These are phyloP conservation scores for Phytophthora brassicae DNA, from an alignment of 352 stramenopile genomes.

Conservation along the genomic window DNA sequence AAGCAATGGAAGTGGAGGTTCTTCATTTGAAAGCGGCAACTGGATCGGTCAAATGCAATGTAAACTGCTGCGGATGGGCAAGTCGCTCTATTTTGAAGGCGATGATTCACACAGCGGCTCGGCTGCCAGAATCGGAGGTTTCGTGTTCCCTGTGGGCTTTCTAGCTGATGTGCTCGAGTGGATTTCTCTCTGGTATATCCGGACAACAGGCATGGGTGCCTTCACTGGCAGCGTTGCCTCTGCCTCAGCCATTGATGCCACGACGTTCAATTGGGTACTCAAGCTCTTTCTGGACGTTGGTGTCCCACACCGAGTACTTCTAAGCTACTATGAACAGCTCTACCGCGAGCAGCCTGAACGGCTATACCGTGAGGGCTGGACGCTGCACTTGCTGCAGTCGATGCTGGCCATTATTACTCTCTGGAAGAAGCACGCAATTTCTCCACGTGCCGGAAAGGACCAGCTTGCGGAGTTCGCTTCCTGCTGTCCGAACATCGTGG, in stretches of 20 bases:
- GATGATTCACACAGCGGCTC: conserved; percentile 50
- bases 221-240: conserved; percentile 42
- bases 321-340: conserved; percentile 82
- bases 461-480: conserved; percentile 71
- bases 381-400: conserved; percentile 73
- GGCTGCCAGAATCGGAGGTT: conserved; percentile 35
- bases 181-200: conserved; percentile 78
- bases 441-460: conserved; percentile 66
- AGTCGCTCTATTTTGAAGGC: conserved; percentile 67
- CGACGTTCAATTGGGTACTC: conserved; percentile 81
- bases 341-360: conserved; percentile 73
- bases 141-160: conserved; percentile 80
- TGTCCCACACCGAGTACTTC: conserved; percentile 67
- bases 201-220: conserved; percentile 52
- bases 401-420: conserved; percentile 73
- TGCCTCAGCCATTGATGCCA: conserved; percentile 56
- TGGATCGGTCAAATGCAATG: conserved; percentile 84
- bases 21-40: conserved; percentile 74
- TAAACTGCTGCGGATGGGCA: conserved; percentile 74
- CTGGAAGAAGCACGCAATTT: conserved; percentile 86
- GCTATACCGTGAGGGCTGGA: conserved; percentile 79
- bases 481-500: conserved; percentile 75
- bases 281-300: conserved; percentile 84
- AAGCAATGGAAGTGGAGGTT: conserved; percentile 24
- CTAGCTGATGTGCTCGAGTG: conserved; percentile 75